Conservation (phyloP, 23 red algal species). For the Cyanidioschyzon merolae region DNA sequence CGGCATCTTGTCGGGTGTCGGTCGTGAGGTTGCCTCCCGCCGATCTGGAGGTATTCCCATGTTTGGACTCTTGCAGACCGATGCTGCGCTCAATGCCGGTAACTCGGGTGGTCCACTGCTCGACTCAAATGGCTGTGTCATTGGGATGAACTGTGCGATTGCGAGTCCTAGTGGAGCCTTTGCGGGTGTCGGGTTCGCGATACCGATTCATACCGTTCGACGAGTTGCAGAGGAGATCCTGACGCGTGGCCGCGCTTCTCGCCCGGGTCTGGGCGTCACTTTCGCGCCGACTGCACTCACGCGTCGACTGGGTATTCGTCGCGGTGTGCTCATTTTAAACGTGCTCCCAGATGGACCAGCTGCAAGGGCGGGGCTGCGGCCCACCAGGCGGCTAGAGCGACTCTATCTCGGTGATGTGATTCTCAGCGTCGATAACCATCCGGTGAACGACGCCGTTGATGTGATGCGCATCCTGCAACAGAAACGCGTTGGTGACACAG, state of each 20-base stretch:
- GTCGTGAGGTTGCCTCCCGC: constrained; percentile 21
- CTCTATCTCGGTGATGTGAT: neutral
- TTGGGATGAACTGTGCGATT: constrained; percentile 27
- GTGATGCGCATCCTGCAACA: neutral
- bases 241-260: constrained; percentile 6
- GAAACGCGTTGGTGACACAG: neutral
- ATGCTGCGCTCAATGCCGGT: constrained; percentile 29
- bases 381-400: neutral
- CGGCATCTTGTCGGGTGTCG: constrained; percentile 34
- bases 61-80: constrained; percentile 33
- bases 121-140: constrained; percentile 9
- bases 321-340: neutral
- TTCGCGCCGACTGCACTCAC: constrained; percentile 2
- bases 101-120: constrained; percentile 38
- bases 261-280: neutral
- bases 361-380: neutral
- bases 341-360: neutral
- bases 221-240: constrained; percentile 17
- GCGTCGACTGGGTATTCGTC: neutral
- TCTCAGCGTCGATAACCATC: neutral
- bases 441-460: constrained; percentile 3
- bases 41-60: constrained; percentile 15
- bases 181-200: constrained; percentile 38
- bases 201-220: constrained; percentile 32
- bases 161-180: constrained; percentile 20